phyloP scores from a whole-genome alignment of 805 yeast genomes.

The Phaffomyces thermotolerans region DNA sequence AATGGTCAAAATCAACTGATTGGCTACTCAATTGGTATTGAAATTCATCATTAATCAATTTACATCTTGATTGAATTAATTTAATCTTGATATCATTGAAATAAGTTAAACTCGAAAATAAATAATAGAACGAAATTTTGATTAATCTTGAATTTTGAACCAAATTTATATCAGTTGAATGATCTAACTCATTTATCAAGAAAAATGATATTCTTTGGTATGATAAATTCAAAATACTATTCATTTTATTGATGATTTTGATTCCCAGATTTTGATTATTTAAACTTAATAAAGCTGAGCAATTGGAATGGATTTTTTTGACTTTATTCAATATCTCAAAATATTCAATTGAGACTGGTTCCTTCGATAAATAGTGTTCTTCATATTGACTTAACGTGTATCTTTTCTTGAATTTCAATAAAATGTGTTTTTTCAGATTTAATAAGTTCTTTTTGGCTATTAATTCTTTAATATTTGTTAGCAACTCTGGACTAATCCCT shows the following conservation, averaged over 20 bases:
- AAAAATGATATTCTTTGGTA: constrained; percentile 46
- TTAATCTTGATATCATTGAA: constrained; percentile 55
- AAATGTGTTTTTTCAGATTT: constrained; percentile 41
- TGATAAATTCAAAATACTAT: constrained; percentile 43
- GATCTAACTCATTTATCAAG: constrained; percentile 26
- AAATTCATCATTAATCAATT: constrained; percentile 60
- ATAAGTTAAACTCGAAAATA: constrained; percentile 37
- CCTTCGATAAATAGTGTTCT: constrained; percentile 45
- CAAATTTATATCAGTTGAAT: constrained; percentile 1
- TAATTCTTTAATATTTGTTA: constrained; percentile 15
- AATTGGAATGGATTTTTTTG: constrained; percentile 54
- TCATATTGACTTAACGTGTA: constrained; percentile 71
- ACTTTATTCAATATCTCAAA: constrained; percentile 55
- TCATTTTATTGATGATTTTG: constrained; percentile 54
- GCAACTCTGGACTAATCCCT: constrained; percentile 11
- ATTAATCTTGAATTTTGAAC: constrained; percentile 17
- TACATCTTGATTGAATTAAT: constrained; percentile 65
- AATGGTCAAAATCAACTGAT: constrained; percentile 9
- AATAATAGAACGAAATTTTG: constrained; percentile 27
- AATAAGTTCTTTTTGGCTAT: constrained; percentile 16
- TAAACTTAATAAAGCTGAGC: constrained; percentile 63
- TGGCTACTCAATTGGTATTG: constrained; percentile 40
- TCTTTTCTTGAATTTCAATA: constrained; percentile 46
- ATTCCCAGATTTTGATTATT: constrained; percentile 61
- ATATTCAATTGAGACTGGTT: constrained; percentile 41